A percentile compares a stretch with the other conserved stretches of the same genome.
Evolutionary conservation across 2,329 filamentous ascomycete species (phyloP).

Genomic region (Aspergillus piperis): DNA sequence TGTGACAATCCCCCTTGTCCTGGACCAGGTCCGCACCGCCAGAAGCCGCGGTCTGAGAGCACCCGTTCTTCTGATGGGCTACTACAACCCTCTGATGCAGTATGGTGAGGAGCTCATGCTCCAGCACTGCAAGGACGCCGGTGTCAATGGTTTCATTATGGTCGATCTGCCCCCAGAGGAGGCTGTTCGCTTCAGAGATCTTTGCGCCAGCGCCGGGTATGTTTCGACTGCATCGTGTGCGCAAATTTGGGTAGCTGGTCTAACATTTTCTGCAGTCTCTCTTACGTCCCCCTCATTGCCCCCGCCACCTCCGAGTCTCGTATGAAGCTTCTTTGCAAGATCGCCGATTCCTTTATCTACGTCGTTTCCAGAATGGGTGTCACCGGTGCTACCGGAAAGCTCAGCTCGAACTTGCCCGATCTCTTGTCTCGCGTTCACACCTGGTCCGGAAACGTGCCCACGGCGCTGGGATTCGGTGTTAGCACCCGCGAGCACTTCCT

Average conservation of each 20-base stretch:
- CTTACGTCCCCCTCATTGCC: conserved; percentile 95
- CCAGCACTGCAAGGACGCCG: conserved; percentile 77
- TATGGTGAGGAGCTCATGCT: conserved; percentile 93
- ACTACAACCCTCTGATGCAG: conserved; percentile 93
- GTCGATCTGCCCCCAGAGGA: conserved; percentile 97
- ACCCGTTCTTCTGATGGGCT: conserved; percentile 94
- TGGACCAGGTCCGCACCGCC: conserved; percentile 82
- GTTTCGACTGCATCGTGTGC: conserved; percentile 10
- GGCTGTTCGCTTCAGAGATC: conserved; percentile 68
- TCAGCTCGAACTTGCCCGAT: conserved; percentile 79
- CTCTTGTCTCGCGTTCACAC: conserved; percentile 84
- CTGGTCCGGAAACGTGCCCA: conserved; percentile 86
- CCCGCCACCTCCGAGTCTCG: conserved; percentile 88
- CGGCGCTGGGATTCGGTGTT: conserved; percentile 93
- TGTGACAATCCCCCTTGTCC: conserved; percentile 75
- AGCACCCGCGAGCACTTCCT: conserved; percentile 93
- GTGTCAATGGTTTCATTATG: conserved; percentile 94
- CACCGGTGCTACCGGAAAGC: conserved; percentile 80
- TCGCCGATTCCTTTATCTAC: conserved; percentile 98
- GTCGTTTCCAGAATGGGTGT: conserved; percentile 97
- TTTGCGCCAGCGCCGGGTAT: conserved; percentile 38
- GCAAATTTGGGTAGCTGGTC: not conserved
- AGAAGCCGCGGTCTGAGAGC: conserved; percentile 74
- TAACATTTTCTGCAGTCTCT: conserved; percentile 59
- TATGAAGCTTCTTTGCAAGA: conserved; percentile 94